Evolutionary conservation across 2,329 filamentous ascomycete species (phyloP).

Genomic region (Cylindrodendrum hubeiense): DNA sequence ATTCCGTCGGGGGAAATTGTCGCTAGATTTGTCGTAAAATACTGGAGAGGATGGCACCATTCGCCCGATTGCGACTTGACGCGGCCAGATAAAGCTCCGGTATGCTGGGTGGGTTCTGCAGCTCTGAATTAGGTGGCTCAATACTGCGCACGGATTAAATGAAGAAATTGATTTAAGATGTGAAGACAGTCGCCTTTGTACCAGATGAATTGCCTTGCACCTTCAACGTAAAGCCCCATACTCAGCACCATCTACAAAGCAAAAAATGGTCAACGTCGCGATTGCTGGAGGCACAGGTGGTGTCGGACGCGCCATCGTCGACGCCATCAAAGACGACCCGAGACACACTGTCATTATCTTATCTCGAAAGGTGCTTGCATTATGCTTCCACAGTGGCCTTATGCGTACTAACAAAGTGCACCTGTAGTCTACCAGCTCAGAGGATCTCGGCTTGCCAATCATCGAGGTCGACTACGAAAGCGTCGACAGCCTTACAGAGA

Average conservation of each 20-base stretch:
- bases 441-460: not conserved
- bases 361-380: not conserved
- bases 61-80: not conserved
- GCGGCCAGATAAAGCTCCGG: not conserved
- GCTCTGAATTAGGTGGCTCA: not conserved
- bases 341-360: not conserved
- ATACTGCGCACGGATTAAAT: not conserved
- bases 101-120: not conserved
- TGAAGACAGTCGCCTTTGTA: not conserved
- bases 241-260: not conserved
- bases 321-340: not conserved
- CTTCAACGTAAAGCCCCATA: not conserved
- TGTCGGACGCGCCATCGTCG: constrained; percentile 1
- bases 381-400: too few species aligned
- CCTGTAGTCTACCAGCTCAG: not conserved
- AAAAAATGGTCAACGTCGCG: not conserved
- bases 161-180: not conserved
- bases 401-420: too few species aligned
- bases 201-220: too few species aligned
- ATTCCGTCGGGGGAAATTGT: not conserved
- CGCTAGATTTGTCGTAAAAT: not conserved
- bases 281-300: constrained; percentile 3
- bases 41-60: not conserved
- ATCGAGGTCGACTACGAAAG: not conserved
- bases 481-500: not conserved